Conservation (phyloP, 2,329 filamentous ascomycete species). For the Hymenoscyphus salicellus region DNA sequence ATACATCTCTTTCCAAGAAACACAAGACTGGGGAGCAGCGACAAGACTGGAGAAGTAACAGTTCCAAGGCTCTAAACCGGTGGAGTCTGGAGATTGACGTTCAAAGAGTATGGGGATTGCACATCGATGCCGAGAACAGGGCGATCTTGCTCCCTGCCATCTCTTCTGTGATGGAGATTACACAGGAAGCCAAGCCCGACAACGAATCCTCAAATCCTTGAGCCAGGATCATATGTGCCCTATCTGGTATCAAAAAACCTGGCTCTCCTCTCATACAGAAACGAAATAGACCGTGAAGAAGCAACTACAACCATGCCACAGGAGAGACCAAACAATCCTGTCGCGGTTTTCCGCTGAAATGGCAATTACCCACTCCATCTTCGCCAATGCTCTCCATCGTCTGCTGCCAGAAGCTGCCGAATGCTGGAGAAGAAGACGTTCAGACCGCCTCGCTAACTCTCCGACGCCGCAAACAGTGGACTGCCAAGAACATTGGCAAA, state of each 20-base stretch:
- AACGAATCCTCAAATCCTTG: background rate
- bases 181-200: background rate
- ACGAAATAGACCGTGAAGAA: background rate
- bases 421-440: background rate
- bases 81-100: background rate
- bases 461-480: background rate
- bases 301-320: background rate
- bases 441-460: slow-evolving; percentile 5
- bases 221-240: background rate
- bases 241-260: background rate
- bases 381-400: background rate
- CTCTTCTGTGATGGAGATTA: background rate
- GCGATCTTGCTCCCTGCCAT: background rate
- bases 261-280: background rate
- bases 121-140: background rate
- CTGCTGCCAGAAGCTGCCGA: background rate
- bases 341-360: background rate
- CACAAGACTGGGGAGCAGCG: no score
- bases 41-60: no score
- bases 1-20: background rate
- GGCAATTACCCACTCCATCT: background rate
- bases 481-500: slow-evolving; percentile 1
- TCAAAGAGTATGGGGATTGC: background rate
- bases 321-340: background rate
- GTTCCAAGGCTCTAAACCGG: background rate